Conservation (phyloP, 352 stramenopile species). For the Pythium volutum region DNA sequence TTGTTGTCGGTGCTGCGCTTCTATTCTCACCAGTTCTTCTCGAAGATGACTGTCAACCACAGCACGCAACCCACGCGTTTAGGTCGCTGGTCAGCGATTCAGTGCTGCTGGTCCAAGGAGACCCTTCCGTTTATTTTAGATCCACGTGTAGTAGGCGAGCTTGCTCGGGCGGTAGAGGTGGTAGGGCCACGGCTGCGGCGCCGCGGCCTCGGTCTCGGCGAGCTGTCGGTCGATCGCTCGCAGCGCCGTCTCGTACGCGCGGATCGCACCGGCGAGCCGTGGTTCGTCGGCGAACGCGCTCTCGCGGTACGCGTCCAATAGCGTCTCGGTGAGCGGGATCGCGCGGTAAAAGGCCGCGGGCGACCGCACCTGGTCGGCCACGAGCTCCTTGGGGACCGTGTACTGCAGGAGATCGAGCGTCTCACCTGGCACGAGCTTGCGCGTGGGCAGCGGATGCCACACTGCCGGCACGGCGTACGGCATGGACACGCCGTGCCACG, state of each 20-base stretch:
- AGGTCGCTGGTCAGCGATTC: too few species aligned
- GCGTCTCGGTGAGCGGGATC: conserved; percentile 14
- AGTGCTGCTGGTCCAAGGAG: too few species aligned
- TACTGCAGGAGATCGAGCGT: conserved; percentile 8
- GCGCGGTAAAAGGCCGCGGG: conserved; percentile 19
- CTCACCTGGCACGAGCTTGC: conserved; percentile 3
- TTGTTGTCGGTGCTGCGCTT: too few species aligned
- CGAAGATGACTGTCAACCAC: too few species aligned
- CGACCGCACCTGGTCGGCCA: conserved; percentile 12
- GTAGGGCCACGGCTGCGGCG: conserved; percentile 16
- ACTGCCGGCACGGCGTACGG: conserved; percentile 15
- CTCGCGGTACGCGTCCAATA: conserved; percentile 21
- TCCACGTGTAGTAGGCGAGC: conserved; percentile 26
- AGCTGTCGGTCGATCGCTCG: conserved; percentile 16
- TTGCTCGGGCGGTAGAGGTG: conserved; percentile 19
- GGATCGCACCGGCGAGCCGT: conserved; percentile 11
- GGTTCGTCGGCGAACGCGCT: conserved; percentile 17
- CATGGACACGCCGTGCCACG: conserved; percentile 31
- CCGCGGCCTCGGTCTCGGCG: conserved; percentile 12
- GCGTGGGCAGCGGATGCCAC: conserved; percentile 22
- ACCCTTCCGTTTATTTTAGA: background rate
- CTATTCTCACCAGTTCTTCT: too few species aligned
- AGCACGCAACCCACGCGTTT: too few species aligned
- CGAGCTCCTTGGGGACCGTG: conserved; percentile 9
- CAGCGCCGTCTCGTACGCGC: conserved; percentile 19